phyloP scores from a whole-genome alignment of 1,284 basidiomycete genomes.

The Moesziomyces sp. region DNA sequence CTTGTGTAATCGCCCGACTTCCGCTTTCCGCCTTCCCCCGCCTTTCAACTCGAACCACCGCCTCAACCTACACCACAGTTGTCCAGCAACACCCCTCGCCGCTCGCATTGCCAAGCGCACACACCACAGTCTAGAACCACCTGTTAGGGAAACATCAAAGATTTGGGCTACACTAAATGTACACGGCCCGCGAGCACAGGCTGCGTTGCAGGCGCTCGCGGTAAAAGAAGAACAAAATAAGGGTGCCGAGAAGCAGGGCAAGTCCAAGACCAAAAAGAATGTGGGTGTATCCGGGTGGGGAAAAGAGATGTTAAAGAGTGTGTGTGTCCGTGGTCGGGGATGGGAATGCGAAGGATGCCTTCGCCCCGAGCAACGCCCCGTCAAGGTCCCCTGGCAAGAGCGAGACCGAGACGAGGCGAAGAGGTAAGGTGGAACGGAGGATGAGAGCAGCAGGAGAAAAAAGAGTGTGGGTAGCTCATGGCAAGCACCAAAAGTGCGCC shows the following conservation, averaged over 20 bases:
- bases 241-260: not conserved
- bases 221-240: constrained; percentile 1
- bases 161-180: constrained; percentile 16
- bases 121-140: not conserved
- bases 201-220: not conserved
- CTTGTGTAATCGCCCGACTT: not conserved
- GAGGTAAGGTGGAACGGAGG: not conserved
- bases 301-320: constrained; percentile 2
- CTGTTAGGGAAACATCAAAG: constrained; percentile 2
- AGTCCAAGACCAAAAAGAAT: not conserved
- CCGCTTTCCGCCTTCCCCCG: not conserved
- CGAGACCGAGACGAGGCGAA: not conserved
- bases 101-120: not conserved
- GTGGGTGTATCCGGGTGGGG: not conserved
- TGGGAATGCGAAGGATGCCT: not conserved
- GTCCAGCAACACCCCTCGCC: too few relatives aligned
- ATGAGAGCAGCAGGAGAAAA: constrained; percentile 1
- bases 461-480: constrained; percentile 17
- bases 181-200: constrained; percentile 1
- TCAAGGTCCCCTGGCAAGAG: not conserved
- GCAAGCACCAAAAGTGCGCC: not conserved
- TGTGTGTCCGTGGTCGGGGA: not conserved
- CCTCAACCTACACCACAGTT: not conserved
- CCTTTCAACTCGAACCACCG: not conserved
- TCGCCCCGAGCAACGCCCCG: not conserved